Evolutionary conservation across 169 alveolate species (phyloP), one percentile per base, ranked within the genome.

Genomic region (Plasmodium vinckei): DNA sequence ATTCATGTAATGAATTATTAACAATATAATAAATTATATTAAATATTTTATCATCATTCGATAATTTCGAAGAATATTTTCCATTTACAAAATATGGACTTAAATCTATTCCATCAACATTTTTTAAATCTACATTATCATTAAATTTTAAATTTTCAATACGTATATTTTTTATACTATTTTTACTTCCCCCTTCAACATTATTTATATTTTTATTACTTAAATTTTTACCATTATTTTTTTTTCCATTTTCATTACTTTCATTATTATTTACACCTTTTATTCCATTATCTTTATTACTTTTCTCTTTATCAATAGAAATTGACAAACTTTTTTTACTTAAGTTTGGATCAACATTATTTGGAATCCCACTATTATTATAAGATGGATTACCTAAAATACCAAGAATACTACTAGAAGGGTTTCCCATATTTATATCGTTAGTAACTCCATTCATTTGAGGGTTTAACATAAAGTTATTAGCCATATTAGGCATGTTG

Each of bases 11-110:
- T 17, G 88, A 75, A 51, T 82, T 68, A 1, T 67, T 39, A 1
- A 82, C 90, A 82, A 82, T 67, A 60, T 67, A 54, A 46, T 47
- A 68, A 3, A 67, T 70, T 33, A 68, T 68, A 71, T 82, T 82
- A 46, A 67, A 82, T 0, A 82, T 68, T 46, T 82, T 82, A 19
- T 82, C 79, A 57, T 65, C 69, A n/a, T 42, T 13, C 6, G 54
- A 17, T 23, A 75, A 27, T 67, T 63, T 75, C 15, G 90, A 82
- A n/a, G 53, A 61, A 44, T 82, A 82, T 15, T 82, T 82, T 19
- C 84, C 90, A 65, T 68, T 57, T 1, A 67, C 56, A 82, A 82
- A 82, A 39, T 68, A 54, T 13, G 25, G 9, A 27, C 90, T 82
- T 42, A 82, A 23, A 54, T 82, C 84, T 5, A 82, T 47, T 9